phyloP scores from a whole-genome alignment of 129 eudicot species.

The Arctium lappa region DNA sequence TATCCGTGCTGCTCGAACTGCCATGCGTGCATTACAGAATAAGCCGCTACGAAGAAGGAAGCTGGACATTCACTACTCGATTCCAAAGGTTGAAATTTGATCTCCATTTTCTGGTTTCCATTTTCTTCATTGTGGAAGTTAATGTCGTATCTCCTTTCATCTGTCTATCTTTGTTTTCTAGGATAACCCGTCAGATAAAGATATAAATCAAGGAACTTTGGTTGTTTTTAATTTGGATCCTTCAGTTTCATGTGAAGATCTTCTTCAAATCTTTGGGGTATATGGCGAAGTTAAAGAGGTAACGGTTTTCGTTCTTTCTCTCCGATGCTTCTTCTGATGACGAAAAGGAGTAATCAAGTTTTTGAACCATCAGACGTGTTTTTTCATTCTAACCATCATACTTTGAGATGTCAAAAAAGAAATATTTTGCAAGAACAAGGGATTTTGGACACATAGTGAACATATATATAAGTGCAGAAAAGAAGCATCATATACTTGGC shows the following conservation, averaged over 20 bases:
- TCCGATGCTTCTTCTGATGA: not conserved
- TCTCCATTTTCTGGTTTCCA: not conserved
- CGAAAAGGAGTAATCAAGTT: not conserved
- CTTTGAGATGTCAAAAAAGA: conserved; percentile 11
- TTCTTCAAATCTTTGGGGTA: conserved; percentile 82
- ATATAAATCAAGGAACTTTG: conserved; percentile 90
- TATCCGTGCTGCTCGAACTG: conserved; percentile 90
- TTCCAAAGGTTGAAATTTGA: conserved; percentile 69
- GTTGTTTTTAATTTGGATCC: conserved; percentile 93
- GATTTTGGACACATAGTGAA: conserved; percentile 8
- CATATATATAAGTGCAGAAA: not conserved
- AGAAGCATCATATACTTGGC: not conserved
- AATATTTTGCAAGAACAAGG: not conserved
- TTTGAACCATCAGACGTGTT: not conserved
- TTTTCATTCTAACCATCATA: not conserved
- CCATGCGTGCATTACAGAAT: conserved; percentile 83
- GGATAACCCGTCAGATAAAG: conserved; percentile 99
- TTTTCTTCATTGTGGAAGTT: not conserved
- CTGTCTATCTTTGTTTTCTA: conserved; percentile 11
- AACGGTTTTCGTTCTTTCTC: not conserved
- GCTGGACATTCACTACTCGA: conserved; percentile 90
- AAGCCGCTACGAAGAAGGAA: conserved; percentile 89
- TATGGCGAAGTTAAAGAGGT: conserved; percentile 98
- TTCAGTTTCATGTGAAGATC: conserved; percentile 90
- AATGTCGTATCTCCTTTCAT: not conserved